A percentile compares a stretch with the other conserved stretches of the same genome.
Conservation (phyloP, 345 rosid species). For the Gossypium raimondii region DNA sequence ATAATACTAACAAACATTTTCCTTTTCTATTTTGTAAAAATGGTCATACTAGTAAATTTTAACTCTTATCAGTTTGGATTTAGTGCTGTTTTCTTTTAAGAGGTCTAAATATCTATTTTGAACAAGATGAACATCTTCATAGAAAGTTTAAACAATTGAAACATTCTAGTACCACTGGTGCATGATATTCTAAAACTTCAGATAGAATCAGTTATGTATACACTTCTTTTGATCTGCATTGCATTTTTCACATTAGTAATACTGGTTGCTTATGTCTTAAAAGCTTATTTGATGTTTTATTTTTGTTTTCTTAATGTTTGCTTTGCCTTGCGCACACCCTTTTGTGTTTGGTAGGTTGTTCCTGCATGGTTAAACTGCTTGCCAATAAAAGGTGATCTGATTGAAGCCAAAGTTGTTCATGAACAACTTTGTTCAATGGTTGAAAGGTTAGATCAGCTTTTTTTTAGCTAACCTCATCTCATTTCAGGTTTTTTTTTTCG, state of each 20-base stretch:
- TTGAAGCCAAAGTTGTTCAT: conserved; percentile 95
- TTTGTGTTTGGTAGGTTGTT: conserved; percentile 50
- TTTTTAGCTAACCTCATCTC: background rate
- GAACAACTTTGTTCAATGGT: conserved; percentile 95
- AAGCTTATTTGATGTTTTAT: too few relatives aligned
- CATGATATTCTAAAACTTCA: background rate
- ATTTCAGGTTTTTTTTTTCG: background rate
- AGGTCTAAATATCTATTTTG: background rate
- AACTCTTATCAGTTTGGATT: background rate
- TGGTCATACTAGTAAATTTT: background rate
- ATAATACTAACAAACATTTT: background rate
- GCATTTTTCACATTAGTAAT: background rate
- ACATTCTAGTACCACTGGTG: too few relatives aligned
- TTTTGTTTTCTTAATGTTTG: background rate
- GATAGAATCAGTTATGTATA: background rate
- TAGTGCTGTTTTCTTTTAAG: background rate
- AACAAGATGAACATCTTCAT: background rate
- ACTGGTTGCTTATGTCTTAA: too few relatives aligned
- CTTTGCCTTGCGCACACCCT: background rate
- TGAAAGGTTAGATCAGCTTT: conserved; percentile 52
- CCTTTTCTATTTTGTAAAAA: background rate
- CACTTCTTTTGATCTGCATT: background rate
- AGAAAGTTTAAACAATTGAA: background rate
- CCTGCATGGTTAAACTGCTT: conserved; percentile 99
- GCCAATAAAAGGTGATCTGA: conserved; percentile 82